A percentile compares a stretch with the other conserved stretches of the same genome.
These are phyloP conservation scores for Gastrodia elata DNA, from an alignment of 106 monocot species.

Conservation along the genomic window DNA sequence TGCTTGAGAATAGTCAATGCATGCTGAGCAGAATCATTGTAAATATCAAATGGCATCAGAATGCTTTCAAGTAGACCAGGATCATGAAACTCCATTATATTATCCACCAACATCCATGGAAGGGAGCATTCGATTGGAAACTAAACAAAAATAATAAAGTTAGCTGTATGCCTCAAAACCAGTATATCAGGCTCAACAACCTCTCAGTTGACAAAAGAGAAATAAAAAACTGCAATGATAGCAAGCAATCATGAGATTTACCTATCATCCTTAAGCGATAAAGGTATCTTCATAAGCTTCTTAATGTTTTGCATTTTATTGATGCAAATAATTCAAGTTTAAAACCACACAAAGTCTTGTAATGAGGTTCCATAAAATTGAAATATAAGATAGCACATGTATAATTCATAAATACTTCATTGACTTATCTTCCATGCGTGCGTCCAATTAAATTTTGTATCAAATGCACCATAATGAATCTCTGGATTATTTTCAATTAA, in stretches of 20 bases:
- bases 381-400: no score
- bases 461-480: neutral
- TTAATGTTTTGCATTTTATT: neutral
- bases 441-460: neutral
- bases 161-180: neutral
- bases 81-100: conserved; percentile 76
- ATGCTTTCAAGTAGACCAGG: conserved; percentile 81
- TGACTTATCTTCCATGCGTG: neutral
- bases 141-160: conserved; percentile 23
- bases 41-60: conserved; percentile 95
- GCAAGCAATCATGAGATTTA: neutral
- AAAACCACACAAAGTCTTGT: neutral
- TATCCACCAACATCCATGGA: conserved; percentile 97
- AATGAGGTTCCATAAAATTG: no score
- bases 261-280: neutral
- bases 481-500: neutral
- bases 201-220: neutral
- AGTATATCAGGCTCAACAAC: neutral
- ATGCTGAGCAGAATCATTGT: conserved; percentile 96
- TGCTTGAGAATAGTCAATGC: conserved; percentile 77
- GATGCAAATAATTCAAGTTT: neutral
- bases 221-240: neutral
- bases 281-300: neutral
- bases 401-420: no score
- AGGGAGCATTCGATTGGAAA: conserved; percentile 99